phyloP scores from a whole-genome alignment of 352 stramenopile species.

The Phytophthora multivora region DNA sequence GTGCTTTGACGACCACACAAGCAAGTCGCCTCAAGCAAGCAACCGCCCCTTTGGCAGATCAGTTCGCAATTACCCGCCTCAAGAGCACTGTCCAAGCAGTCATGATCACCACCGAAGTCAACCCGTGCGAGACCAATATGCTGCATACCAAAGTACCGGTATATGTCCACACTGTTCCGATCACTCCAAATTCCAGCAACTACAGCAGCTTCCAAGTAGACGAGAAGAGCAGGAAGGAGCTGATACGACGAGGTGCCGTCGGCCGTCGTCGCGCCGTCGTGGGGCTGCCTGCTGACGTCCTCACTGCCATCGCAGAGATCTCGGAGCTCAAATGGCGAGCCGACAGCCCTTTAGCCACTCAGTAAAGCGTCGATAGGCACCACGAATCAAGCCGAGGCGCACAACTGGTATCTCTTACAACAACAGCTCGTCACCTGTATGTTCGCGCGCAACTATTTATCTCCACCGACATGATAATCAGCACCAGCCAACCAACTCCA shows the following conservation, averaged over 20 bases:
- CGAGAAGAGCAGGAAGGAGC: conserved; percentile 29
- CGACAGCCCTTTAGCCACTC: background rate
- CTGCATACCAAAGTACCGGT: conserved; percentile 20
- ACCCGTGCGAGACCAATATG: conserved; percentile 26
- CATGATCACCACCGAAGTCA: conserved; percentile 25
- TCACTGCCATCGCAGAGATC: conserved; percentile 26
- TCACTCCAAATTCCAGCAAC: background rate
- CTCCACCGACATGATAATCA: background rate
- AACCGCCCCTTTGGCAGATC: background rate
- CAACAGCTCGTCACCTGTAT: background rate
- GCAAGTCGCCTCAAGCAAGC: background rate
- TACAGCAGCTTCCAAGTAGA: conserved; percentile 18
- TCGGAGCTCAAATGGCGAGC: conserved; percentile 26
- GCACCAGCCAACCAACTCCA: background rate
- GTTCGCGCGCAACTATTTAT: conserved; percentile 30
- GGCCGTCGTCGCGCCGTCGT: conserved; percentile 40
- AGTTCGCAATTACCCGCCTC: conserved; percentile 20
- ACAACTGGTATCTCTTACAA: background rate
- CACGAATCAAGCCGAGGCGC: too few species aligned
- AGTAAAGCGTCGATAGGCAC: too few species aligned
- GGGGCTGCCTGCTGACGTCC: conserved; percentile 18
- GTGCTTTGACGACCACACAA: conserved; percentile 23
- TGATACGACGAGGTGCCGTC: conserved; percentile 40
- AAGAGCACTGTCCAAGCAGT: background rate
- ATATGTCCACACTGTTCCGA: background rate